These are phyloP conservation scores for Suhomyces kunorum DNA, from an alignment of 1,139 yeast genomes.

Conservation along the genomic window DNA sequence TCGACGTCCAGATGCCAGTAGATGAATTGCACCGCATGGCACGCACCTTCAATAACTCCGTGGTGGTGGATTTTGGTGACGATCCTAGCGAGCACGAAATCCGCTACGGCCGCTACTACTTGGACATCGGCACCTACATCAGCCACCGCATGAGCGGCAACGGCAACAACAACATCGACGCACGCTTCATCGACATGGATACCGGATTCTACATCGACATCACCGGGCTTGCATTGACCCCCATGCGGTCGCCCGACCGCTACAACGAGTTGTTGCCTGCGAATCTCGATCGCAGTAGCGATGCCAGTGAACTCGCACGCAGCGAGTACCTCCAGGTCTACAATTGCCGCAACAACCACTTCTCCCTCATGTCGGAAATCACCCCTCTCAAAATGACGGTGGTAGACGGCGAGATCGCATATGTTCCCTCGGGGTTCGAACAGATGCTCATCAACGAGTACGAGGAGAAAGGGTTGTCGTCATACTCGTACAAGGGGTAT, in stretches of 20 bases:
- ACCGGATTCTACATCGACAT: slow-evolving; percentile 25
- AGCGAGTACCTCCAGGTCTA: slow-evolving; percentile 16
- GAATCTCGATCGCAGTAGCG: slow-evolving; percentile 5
- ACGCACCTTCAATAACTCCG: slow-evolving; percentile 19
- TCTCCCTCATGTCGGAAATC: slow-evolving; percentile 27
- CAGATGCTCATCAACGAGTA: slow-evolving; percentile 34
- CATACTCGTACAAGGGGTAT: slow-evolving; percentile 13
- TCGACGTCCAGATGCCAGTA: slow-evolving; percentile 27
- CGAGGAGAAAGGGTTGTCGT: slow-evolving; percentile 20
- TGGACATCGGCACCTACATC: slow-evolving; percentile 22
- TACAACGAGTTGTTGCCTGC: slow-evolving; percentile 13
- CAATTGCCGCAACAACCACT: slow-evolving; percentile 24
- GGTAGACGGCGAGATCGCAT: slow-evolving; percentile 38
- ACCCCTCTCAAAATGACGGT: slow-evolving; percentile 33
- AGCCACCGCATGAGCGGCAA: slow-evolving; percentile 19
- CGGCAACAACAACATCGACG: slow-evolving; percentile 24
- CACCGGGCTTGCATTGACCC: slow-evolving; percentile 22
- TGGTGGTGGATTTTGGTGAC: slow-evolving; percentile 21
- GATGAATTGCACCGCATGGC: slow-evolving; percentile 21
- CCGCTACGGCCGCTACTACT: slow-evolving; percentile 22
- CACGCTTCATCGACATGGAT: slow-evolving; percentile 24
- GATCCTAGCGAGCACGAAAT: slow-evolving; percentile 15
- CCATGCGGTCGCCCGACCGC: slow-evolving; percentile 15
- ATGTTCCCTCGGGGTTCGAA: slow-evolving; percentile 34
- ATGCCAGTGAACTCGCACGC: slow-evolving; percentile 12